These are phyloP conservation scores for Fistulinella prunicolor DNA, from an alignment of 768 basidiomycete genomes.

Conservation along the genomic window DNA sequence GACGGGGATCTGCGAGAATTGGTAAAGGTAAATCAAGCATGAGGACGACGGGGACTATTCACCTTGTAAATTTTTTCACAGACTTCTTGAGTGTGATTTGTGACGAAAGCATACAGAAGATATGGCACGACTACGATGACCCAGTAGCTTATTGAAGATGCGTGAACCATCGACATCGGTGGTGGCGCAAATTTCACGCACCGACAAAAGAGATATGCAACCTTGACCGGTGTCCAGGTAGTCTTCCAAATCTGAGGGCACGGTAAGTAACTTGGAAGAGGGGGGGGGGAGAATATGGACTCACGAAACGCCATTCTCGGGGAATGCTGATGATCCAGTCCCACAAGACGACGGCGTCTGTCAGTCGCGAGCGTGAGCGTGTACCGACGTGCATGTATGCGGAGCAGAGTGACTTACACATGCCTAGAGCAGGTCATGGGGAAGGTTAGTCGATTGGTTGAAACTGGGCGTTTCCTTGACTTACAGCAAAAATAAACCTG, in stretches of 20 bases:
- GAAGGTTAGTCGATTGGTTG: constrained; percentile 29
- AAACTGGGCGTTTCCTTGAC: constrained; percentile 32
- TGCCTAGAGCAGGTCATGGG: constrained; percentile 45
- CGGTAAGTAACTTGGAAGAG: background rate
- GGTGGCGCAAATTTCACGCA: constrained; percentile 35
- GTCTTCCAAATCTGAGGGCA: constrained; percentile 70
- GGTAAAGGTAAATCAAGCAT: background rate
- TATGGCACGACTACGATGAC: constrained; percentile 79
- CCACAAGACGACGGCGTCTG: constrained; percentile 81
- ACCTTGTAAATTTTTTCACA: constrained; percentile 75
- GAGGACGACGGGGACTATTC: constrained; percentile 8
- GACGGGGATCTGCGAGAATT: constrained; percentile 59
- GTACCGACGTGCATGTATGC: constrained; percentile 18
- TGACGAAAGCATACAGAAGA: constrained; percentile 71
- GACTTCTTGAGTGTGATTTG: constrained; percentile 58
- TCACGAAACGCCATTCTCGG: constrained; percentile 74
- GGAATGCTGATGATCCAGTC: constrained; percentile 81
- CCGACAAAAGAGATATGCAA: constrained; percentile 84
- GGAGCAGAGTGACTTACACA: constrained; percentile 50
- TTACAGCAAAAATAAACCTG: constrained; percentile 86
- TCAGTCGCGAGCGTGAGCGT: background rate
- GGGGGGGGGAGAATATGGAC: constrained; percentile 20
- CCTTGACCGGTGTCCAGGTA: constrained; percentile 80
- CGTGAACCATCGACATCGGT: constrained; percentile 2
- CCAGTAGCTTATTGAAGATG: constrained; percentile 58